A percentile compares a stretch with the other conserved stretches of the same genome.
phyloP scores from a whole-genome alignment of 768 basidiomycete genomes.

The Tubosaeta sp. region DNA sequence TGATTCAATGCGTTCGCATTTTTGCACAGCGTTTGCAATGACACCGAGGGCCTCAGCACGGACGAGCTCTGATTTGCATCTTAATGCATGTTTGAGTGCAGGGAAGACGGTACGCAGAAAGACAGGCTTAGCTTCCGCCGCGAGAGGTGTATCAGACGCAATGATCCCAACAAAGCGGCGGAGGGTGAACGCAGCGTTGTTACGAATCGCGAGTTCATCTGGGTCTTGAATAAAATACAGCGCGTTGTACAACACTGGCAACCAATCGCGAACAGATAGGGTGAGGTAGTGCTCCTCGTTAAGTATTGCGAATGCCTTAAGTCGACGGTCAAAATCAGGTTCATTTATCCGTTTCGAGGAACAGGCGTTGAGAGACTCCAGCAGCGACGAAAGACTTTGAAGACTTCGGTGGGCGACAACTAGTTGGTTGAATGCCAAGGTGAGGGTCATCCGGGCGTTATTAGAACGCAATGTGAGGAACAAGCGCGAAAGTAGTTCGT shows the following conservation, averaged over 20 bases:
- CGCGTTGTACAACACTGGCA: slow-evolving; percentile 78
- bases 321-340: slow-evolving; percentile 85
- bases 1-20: slow-evolving; percentile 51
- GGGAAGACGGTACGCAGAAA: slow-evolving; percentile 70
- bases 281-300: slow-evolving; percentile 60
- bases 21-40: slow-evolving; percentile 67
- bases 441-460: slow-evolving; percentile 62
- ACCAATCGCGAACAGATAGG: slow-evolving; percentile 63
- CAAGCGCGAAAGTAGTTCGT: slow-evolving; percentile 65
- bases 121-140: slow-evolving; percentile 44
- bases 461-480: slow-evolving; percentile 76
- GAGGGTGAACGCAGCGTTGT: slow-evolving; percentile 71
- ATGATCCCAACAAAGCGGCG: slow-evolving; percentile 70
- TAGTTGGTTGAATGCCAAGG: slow-evolving; percentile 58
- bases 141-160: slow-evolving; percentile 29
- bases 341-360: slow-evolving; percentile 81
- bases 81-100: slow-evolving; percentile 73
- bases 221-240: slow-evolving; percentile 86
- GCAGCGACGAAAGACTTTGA: slow-evolving; percentile 44
- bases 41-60: slow-evolving; percentile 79
- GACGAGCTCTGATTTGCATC: slow-evolving; percentile 81
- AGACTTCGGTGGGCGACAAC: slow-evolving; percentile 40
- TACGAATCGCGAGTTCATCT: slow-evolving; percentile 81
- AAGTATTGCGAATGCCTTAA: slow-evolving; percentile 67
- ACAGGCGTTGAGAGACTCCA: slow-evolving; percentile 79